Evolutionary conservation across 169 alveolate genomes (phyloP).

Genomic region (Eimeria sp.): DNA sequence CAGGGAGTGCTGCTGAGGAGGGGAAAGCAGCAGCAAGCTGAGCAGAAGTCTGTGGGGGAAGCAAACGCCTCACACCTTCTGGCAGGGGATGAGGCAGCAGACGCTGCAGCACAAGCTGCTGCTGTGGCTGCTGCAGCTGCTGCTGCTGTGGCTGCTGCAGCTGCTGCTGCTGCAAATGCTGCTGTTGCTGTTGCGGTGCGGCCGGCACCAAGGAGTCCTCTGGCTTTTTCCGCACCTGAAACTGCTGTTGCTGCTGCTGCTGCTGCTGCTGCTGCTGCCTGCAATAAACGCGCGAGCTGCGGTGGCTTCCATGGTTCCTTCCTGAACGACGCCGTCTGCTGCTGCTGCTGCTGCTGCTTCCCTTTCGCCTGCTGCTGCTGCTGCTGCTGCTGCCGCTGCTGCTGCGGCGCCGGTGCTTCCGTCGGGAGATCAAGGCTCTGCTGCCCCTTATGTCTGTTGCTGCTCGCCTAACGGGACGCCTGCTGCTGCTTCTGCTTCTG

Average conservation of each 20-base stretch:
- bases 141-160: no score
- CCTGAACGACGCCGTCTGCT: neutral
- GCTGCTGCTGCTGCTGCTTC: conserved; percentile 24
- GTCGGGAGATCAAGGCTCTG: neutral
- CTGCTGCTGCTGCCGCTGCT: conserved; percentile 5
- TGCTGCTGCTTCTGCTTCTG: neutral
- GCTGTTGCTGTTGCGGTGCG: neutral
- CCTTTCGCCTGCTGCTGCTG: neutral
- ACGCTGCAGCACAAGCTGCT: no score
- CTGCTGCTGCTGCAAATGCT: no score
- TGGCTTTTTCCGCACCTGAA: neutral
- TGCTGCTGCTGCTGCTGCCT: conserved; percentile 39
- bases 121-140: no score
- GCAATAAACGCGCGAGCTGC: neutral
- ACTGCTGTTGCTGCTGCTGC: conserved; percentile 40
- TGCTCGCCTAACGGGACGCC: neutral
- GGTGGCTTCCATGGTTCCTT: neutral
- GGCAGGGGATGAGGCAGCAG: neutral
- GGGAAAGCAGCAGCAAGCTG: conserved; percentile 6
- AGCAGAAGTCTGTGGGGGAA: neutral
- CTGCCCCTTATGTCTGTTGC: neutral
- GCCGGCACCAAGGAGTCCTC: neutral
- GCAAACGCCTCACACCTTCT: neutral
- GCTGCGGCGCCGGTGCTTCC: neutral
- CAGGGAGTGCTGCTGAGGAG: neutral